Percentiles rank a stretch among this genome's conserved stretches.
Conservation (phyloP, 768 basidiomycete species). For the Tulasnella sp. region DNA sequence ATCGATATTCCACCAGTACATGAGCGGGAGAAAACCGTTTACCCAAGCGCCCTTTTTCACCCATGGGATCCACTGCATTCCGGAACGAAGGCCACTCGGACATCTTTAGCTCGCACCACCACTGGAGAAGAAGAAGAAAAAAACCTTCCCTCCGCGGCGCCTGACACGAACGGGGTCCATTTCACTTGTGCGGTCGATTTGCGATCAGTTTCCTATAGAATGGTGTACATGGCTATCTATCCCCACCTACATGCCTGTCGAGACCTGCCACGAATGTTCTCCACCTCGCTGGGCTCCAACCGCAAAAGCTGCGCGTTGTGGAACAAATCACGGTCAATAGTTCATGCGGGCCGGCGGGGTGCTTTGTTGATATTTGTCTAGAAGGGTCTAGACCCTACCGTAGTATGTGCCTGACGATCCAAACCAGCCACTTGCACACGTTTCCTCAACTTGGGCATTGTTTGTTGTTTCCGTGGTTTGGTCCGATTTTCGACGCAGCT, state of each 20-base stretch:
- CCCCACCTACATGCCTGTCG: background rate
- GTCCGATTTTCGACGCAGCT: conserved; percentile 8
- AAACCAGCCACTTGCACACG: background rate
- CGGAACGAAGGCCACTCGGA: background rate
- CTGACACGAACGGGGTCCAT: background rate
- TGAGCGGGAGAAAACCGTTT: background rate
- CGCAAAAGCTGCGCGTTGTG: background rate
- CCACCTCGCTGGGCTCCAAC: background rate
- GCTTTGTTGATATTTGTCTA: background rate
- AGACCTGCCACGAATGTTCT: conserved; percentile 8
- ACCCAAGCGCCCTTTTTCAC: background rate
- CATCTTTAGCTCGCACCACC: background rate
- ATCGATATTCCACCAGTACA: background rate
- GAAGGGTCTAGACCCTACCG: background rate
- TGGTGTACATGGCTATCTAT: background rate
- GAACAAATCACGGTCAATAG: background rate
- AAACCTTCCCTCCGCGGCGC: background rate
- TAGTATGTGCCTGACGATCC: background rate
- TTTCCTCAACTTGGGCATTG: background rate
- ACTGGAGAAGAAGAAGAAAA: background rate
- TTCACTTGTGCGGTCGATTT: background rate
- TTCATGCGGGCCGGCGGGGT: background rate
- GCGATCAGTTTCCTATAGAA: conserved; percentile 4
- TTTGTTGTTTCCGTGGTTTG: conserved; percentile 4
- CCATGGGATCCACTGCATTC: background rate